Evolutionary conservation across 495 filamentous ascomycete species (phyloP).

Genomic region (Trichoderma orchidacearum): DNA sequence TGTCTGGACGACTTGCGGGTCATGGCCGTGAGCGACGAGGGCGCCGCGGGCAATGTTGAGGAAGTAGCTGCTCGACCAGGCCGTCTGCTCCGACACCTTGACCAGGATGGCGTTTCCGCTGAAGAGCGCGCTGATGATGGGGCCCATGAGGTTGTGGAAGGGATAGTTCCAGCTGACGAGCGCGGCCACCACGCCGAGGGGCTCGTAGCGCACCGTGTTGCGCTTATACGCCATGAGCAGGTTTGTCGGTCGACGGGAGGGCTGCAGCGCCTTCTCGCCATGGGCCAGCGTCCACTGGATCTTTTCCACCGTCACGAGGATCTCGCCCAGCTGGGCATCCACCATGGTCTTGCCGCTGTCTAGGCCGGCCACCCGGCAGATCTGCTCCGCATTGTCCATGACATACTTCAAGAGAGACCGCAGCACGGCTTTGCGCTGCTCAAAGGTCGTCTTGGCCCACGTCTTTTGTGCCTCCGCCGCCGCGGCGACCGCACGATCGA

Average conservation of each 20-base stretch:
- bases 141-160: constrained; percentile 90
- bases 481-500: constrained; percentile 65
- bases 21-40: constrained; percentile 70
- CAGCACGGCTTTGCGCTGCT: constrained; percentile 65
- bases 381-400: constrained; percentile 79
- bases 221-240: constrained; percentile 92
- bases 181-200: constrained; percentile 82
- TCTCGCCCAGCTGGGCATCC: constrained; percentile 86
- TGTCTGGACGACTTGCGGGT: constrained; percentile 68
- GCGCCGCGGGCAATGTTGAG: constrained; percentile 62
- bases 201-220: constrained; percentile 84
- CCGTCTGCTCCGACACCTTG: constrained; percentile 86
- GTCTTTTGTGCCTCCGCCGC: constrained; percentile 61
- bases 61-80: constrained; percentile 79
- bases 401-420: constrained; percentile 70
- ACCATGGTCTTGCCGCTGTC: constrained; percentile 97
- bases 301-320: constrained; percentile 86
- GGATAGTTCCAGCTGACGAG: constrained; percentile 94
- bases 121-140: constrained; percentile 82
- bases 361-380: constrained; percentile 74
- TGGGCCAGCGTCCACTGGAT: constrained; percentile 87
- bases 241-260: constrained; percentile 63
- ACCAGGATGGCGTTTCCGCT: constrained; percentile 85
- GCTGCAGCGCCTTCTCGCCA: constrained; percentile 68
- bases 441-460: constrained; percentile 73